Evolutionary conservation across 805 yeast species (phyloP).

Genomic region (Monosporozyma siamensis): DNA sequence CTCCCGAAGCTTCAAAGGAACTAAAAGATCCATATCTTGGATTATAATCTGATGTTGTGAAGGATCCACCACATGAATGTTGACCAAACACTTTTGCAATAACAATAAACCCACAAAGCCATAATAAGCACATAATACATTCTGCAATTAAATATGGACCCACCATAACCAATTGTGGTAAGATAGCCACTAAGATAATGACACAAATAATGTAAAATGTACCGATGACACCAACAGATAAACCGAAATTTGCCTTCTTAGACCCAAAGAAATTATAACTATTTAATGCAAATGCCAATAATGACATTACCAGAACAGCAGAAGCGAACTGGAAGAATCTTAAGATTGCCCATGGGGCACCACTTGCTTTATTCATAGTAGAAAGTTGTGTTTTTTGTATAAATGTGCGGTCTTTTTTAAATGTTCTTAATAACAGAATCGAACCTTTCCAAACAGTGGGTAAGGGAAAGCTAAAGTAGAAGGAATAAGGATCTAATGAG

Average conservation of each 20-base stretch:
- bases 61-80: conserved; percentile 18
- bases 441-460: no score
- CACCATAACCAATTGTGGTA: conserved; percentile 16
- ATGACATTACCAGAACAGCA: conserved; percentile 25
- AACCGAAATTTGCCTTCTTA: conserved; percentile 26
- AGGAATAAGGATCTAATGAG: no score
- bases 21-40: conserved; percentile 11
- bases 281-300: conserved; percentile 21
- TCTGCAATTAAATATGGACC: conserved; percentile 26
- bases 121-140: conserved; percentile 21
- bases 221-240: conserved; percentile 27
- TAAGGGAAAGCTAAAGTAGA: no score
- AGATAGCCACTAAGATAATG: conserved; percentile 12
- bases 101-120: conserved; percentile 32
- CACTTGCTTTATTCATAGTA: neutral
- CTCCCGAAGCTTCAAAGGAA: conserved; percentile 6
- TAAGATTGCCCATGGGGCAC: conserved; percentile 1
- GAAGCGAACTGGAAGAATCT: conserved; percentile 22
- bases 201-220: conserved; percentile 22
- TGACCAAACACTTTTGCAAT: conserved; percentile 26
- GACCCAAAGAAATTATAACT: conserved; percentile 20
- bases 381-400: no score
- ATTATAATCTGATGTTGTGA: conserved; percentile 9
- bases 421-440: no score
- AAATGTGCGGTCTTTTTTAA: no score